Percentiles rank a stretch among this genome's conserved stretches.
Evolutionary conservation across 2,329 filamentous ascomycete genomes (phyloP).

Genomic region (Colletotrichum coccodes): DNA sequence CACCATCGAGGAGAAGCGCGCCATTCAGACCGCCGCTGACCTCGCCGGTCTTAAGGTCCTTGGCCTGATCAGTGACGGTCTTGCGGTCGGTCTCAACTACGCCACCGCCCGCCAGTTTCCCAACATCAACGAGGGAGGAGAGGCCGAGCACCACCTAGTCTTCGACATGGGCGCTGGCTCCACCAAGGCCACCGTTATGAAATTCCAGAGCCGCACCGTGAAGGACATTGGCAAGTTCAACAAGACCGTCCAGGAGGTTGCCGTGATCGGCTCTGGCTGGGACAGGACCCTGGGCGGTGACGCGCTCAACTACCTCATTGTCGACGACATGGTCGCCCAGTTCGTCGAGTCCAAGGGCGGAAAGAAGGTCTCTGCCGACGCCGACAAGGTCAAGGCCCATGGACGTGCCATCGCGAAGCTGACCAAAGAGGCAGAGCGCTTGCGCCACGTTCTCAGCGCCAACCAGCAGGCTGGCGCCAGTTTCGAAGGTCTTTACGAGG

Average conservation of each 20-base stretch:
- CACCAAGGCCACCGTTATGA: conserved; percentile 87
- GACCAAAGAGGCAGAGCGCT: conserved; percentile 89
- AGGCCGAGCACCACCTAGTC: conserved; percentile 91
- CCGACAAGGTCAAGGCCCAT: conserved; percentile 74
- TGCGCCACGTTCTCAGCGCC: conserved; percentile 91
- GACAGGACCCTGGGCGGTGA: conserved; percentile 92
- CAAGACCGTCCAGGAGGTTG: conserved; percentile 97
- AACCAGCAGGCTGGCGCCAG: conserved; percentile 82
- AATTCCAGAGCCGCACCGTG: conserved; percentile 87
- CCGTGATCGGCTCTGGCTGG: conserved; percentile 87
- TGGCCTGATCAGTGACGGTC: conserved; percentile 85
- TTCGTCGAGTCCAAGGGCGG: conserved; percentile 78
- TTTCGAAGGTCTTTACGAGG: conserved; percentile 91
- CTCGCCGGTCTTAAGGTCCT: conserved; percentile 89
- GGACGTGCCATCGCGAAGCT: conserved; percentile 89
- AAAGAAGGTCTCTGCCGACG: conserved; percentile 71
- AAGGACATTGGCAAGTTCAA: conserved; percentile 95
- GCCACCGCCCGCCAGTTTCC: conserved; percentile 92
- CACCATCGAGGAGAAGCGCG: conserved; percentile 88
- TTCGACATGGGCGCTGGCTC: conserved; percentile 99
- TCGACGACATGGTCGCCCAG: conserved; percentile 87
- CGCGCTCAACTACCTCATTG: conserved; percentile 84
- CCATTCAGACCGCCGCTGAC: conserved; percentile 84
- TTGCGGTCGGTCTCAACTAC: conserved; percentile 95
- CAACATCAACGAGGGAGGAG: conserved; percentile 81